A percentile compares a stretch with the other conserved stretches of the same genome.
These are phyloP conservation scores for Tolypocladium sp. DNA, from an alignment of 2,329 filamentous ascomycete species.

Conservation along the genomic window DNA sequence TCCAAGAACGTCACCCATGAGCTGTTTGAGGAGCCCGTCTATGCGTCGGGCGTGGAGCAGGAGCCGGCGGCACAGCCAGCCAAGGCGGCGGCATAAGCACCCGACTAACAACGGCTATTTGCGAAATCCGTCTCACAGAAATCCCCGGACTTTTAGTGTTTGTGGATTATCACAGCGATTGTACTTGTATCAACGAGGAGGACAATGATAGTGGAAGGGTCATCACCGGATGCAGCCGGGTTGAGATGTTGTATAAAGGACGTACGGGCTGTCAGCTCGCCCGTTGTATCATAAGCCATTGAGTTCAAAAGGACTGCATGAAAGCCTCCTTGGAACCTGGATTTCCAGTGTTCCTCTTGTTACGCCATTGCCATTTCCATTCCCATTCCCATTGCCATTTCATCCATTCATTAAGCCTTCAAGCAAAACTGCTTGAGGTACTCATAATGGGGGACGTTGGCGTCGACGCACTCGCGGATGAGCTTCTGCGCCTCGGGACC, in stretches of 20 bases:
- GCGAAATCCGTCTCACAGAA: background rate
- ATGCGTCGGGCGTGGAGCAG: background rate
- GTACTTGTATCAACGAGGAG: background rate
- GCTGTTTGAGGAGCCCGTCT: conserved; percentile 20
- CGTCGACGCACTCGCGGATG: conserved; percentile 63
- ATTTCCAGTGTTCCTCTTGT: background rate
- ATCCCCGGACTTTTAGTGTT: background rate
- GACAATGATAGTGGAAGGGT: background rate
- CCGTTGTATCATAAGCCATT: background rate
- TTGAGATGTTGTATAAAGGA: background rate
- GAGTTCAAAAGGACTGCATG: background rate
- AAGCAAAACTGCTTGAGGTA: conserved; percentile 73
- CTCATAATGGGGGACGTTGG: conserved; percentile 67
- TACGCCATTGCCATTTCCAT: background rate
- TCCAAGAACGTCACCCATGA: conserved; percentile 43
- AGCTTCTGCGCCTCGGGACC: conserved; percentile 61
- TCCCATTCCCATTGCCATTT: background rate
- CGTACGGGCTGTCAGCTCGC: conserved; percentile 1
- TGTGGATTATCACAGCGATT: background rate
- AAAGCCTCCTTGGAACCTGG: background rate
- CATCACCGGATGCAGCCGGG: background rate
- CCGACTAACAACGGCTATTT: background rate
- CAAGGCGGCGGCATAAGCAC: background rate
- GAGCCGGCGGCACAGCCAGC: conserved; percentile 3
- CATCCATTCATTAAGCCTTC: conserved; percentile 28